A percentile compares a stretch with the other conserved stretches of the same genome.
Evolutionary conservation across 1,284 basidiomycete species (phyloP).

Genomic region (Ganoderma lucidum): DNA sequence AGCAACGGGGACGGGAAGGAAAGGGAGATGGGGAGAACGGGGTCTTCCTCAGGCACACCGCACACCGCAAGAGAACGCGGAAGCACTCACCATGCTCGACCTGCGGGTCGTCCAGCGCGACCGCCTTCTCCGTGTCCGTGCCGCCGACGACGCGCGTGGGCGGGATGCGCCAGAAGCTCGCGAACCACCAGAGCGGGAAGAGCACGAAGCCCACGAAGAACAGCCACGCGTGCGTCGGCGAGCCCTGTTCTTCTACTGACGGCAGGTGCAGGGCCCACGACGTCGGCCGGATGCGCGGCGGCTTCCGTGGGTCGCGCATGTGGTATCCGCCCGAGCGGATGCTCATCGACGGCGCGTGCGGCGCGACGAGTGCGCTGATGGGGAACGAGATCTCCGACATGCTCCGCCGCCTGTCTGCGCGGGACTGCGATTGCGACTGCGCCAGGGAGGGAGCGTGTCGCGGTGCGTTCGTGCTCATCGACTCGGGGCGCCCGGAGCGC

Average conservation of each 20-base stretch:
- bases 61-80: slow-evolving; percentile 3
- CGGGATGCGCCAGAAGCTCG: slow-evolving; percentile 65
- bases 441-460: slow-evolving; percentile 1
- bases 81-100: slow-evolving; percentile 70
- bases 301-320: slow-evolving; percentile 80
- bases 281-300: slow-evolving; percentile 62
- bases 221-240: slow-evolving; percentile 75
- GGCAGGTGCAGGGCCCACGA: slow-evolving; percentile 65
- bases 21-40: neutral
- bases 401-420: slow-evolving; percentile 36
- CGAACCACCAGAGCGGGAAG: slow-evolving; percentile 82
- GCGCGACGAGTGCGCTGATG: slow-evolving; percentile 75
- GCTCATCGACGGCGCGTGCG: slow-evolving; percentile 73
- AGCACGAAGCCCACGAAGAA: slow-evolving; percentile 79
- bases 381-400: slow-evolving; percentile 65
- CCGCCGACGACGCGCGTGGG: slow-evolving; percentile 67
- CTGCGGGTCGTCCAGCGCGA: slow-evolving; percentile 79
- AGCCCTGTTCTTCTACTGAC: slow-evolving; percentile 62
- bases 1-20: neutral
- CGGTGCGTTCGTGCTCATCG: slow-evolving; percentile 27
- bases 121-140: slow-evolving; percentile 70
- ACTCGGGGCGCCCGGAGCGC: slow-evolving; percentile 37
- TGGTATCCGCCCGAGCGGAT: slow-evolving; percentile 64
- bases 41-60: slow-evolving; percentile 16
- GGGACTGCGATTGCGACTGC: neutral